Base-by-base conservation (phyloP, 768 basidiomycete genomes). In the Rhodosporidiobolus sp. region DNA sequence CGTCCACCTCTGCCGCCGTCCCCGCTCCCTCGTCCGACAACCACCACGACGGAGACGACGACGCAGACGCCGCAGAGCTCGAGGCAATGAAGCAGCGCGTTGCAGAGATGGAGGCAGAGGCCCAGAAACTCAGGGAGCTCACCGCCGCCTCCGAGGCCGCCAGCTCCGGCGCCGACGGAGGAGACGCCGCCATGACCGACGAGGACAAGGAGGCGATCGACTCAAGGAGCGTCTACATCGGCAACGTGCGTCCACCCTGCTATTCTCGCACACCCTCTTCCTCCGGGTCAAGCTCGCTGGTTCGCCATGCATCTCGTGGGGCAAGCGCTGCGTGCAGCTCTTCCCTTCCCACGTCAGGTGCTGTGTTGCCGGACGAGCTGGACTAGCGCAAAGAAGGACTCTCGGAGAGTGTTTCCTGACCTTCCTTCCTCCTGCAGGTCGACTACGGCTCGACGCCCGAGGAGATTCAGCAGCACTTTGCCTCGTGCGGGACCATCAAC, bases 391-490 rank as follows among this genome's bases (percentile, higher is more conserved):
- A 43, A 7, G 38, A 7, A 43, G 38, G 38, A 43, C 38, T 14
- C 38, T 43, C 38, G n/a, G n/a, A n/a, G n/a, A n/a, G n/a, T n/a
- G n/a, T 20, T 50, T 3, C 8, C 53, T 54, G 26, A 28, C 43
- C 35, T 11, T 56, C 20, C 20, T 9, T 28, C 26, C 34, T 6
- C 19, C 34, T 4, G 35, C 72, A 99, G 96, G 96, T 99, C 68
- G 96, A 99, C 84, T 99, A 98, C 81, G 86, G 88, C 64, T 90
- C 95, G 19, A 96, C 96, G 24, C 96, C 96, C 26, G 96, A 98
- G 82, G 96, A 99, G 81, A 94, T 99, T 61, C 96, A 98, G 83
- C 88, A 85, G 26, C 95, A 98, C 81, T 99, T 99, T 83, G 91
- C 94, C 80, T 89, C 94, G 24, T 98, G 94, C 79, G 96, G 96